A percentile compares a stretch with the other conserved stretches of the same genome.
These are phyloP conservation scores for Aspergillus versicolor DNA, from an alignment of 2,329 filamentous ascomycete genomes.

Conservation along the genomic window DNA sequence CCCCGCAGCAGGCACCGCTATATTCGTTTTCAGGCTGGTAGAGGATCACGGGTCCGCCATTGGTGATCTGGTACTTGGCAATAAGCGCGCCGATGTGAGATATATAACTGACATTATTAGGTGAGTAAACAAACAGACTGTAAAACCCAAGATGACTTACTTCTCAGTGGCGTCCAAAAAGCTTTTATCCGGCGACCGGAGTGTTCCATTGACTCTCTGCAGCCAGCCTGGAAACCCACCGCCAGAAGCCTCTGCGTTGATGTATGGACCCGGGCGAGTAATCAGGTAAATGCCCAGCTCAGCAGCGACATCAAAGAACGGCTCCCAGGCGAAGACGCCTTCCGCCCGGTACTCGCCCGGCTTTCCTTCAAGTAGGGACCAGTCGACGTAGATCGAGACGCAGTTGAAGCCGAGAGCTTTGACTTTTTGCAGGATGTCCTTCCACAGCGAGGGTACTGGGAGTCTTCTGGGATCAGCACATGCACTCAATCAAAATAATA, in stretches of 20 bases:
- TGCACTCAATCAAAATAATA: neutral
- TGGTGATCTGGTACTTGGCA: constrained; percentile 75
- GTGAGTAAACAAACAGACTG: neutral
- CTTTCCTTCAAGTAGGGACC: constrained; percentile 74
- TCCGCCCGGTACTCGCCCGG: constrained; percentile 68
- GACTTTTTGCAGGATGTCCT: constrained; percentile 79
- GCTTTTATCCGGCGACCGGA: constrained; percentile 62
- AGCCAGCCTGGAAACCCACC: constrained; percentile 83
- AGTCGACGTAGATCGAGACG: constrained; percentile 77
- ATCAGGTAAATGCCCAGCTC: constrained; percentile 75
- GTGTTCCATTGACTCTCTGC: constrained; percentile 62
- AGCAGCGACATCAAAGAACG: constrained; percentile 73
- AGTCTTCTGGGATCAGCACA: constrained; percentile 40
- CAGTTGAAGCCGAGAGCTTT: constrained; percentile 77
- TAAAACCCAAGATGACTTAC: constrained; percentile 36
- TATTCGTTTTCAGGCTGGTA: constrained; percentile 85
- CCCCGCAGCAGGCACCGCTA: constrained; percentile 49
- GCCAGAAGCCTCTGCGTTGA: constrained; percentile 74
- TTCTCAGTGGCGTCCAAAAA: constrained; percentile 68
- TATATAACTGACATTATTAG: constrained; percentile 52
- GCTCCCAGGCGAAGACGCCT: constrained; percentile 69
- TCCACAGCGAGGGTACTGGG: constrained; percentile 62
- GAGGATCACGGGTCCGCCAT: constrained; percentile 76
- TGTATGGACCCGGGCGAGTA: constrained; percentile 70
- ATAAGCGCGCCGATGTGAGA: constrained; percentile 64